phyloP scores from a whole-genome alignment of 2,329 filamentous ascomycete genomes.

The Peltaster fructicola region DNA sequence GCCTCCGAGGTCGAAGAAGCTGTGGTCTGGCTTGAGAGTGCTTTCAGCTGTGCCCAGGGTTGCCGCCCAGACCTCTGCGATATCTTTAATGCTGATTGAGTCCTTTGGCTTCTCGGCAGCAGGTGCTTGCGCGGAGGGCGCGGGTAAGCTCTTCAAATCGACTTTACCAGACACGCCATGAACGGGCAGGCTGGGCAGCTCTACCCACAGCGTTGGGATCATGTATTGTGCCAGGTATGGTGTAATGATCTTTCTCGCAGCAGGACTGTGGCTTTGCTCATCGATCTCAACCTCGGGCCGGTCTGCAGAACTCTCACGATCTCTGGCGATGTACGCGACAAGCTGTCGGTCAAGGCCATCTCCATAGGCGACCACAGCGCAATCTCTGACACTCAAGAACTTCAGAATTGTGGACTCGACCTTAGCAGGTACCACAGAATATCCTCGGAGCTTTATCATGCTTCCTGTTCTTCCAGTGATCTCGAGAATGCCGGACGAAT shows the following conservation, averaged over 20 bases:
- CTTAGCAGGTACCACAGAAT: constrained; percentile 60
- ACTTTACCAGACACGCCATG: constrained; percentile 66
- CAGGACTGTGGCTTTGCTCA: constrained; percentile 52
- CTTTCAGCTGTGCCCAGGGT: constrained; percentile 46
- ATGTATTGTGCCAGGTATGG: constrained; percentile 62
- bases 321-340: constrained; percentile 58
- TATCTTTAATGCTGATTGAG: constrained; percentile 46
- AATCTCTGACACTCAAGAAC: constrained; percentile 52
- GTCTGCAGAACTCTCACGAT: constrained; percentile 39
- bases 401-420: constrained; percentile 56
- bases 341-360: constrained; percentile 60
- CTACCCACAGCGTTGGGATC: constrained; percentile 64
- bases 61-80: constrained; percentile 55
- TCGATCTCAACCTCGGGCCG: constrained; percentile 49
- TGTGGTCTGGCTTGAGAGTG: constrained; percentile 49
- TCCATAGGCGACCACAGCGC: constrained; percentile 55
- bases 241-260: constrained; percentile 46
- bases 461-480: constrained; percentile 60
- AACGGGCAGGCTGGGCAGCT: constrained; percentile 52
- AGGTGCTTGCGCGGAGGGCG: constrained; percentile 29
- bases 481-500: constrained; percentile 51
- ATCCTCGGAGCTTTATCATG: constrained; percentile 69
- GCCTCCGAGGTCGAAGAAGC: constrained; percentile 67
- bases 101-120: constrained; percentile 38
- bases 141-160: constrained; percentile 53